Evolutionary conservation across 768 basidiomycete species (phyloP).

Genomic region (Kwoniella sp.): DNA sequence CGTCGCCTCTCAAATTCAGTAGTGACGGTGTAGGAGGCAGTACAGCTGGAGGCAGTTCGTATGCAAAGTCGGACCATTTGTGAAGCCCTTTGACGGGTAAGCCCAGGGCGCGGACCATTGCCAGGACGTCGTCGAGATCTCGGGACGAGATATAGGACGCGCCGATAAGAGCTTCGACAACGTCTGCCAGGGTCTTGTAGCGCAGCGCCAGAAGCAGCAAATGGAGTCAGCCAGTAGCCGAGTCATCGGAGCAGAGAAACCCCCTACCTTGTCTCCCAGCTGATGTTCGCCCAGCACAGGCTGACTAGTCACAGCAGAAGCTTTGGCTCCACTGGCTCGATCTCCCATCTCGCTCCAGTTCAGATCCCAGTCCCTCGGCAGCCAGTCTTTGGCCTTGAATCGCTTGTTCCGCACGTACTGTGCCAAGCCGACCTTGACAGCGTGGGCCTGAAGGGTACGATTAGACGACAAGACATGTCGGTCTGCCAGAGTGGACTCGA

Average conservation of each 20-base stretch:
- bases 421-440: constrained; percentile 20
- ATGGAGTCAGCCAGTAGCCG: not conserved
- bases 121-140: constrained; percentile 20
- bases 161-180: constrained; percentile 41
- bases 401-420: constrained; percentile 13
- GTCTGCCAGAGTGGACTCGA: constrained; percentile 16
- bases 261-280: constrained; percentile 47
- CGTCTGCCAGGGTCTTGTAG: constrained; percentile 44
- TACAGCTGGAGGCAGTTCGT: not conserved
- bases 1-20: not conserved
- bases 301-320: constrained; percentile 5
- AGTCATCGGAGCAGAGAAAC: no score
- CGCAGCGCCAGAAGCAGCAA: no score
- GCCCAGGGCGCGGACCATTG: constrained; percentile 4
- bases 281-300: not conserved
- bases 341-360: constrained; percentile 1
- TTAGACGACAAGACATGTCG: constrained; percentile 34
- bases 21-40: not conserved
- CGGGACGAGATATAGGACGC: constrained; percentile 34
- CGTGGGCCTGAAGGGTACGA: constrained; percentile 20
- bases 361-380: constrained; percentile 25
- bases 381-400: constrained; percentile 29
- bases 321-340: not conserved
- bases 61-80: constrained; percentile 19
- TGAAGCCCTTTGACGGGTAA: constrained; percentile 18